Conservation (phyloP, 2,329 filamentous ascomycete species). For the Ophiostoma populinum region DNA sequence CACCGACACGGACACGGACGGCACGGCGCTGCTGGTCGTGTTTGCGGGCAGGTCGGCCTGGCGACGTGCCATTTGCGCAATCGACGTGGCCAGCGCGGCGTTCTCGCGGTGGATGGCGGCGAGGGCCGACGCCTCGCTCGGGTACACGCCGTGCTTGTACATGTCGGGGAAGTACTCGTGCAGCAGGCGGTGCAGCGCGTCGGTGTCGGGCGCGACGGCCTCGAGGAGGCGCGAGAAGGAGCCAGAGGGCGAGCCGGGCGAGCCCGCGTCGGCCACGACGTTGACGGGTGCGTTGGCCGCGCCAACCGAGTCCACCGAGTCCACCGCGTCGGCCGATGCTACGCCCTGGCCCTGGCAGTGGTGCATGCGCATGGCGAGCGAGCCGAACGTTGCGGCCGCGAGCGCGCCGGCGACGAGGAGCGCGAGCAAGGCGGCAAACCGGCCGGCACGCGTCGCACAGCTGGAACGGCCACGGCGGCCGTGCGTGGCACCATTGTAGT, state of each 20-base stretch:
- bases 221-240: conserved; percentile 12
- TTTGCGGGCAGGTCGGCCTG: conserved; percentile 24
- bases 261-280: neutral
- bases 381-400: neutral
- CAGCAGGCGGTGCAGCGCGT: conserved; percentile 47
- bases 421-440: conserved; percentile 2
- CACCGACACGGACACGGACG: conserved; percentile 14
- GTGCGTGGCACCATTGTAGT: too few species aligned
- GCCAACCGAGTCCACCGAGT: too few species aligned
- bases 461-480: too few species aligned
- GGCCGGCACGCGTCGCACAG: neutral
- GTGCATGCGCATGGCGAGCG: conserved; percentile 2
- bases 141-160: conserved; percentile 52
- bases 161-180: conserved; percentile 43
- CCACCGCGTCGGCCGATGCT: neutral
- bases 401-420: conserved; percentile 1
- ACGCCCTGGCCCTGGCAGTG: neutral
- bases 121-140: conserved; percentile 44
- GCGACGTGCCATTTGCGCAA: conserved; percentile 48
- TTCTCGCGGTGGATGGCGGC: conserved; percentile 45
- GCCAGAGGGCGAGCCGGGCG: neutral
- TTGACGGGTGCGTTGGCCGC: neutral
- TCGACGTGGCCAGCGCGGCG: conserved; percentile 40
- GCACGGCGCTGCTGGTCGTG: conserved; percentile 15
- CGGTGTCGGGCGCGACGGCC: conserved; percentile 12